Evolutionary conservation across 768 basidiomycete genomes (phyloP).

Genomic region (Stropharia rugosoannulata): DNA sequence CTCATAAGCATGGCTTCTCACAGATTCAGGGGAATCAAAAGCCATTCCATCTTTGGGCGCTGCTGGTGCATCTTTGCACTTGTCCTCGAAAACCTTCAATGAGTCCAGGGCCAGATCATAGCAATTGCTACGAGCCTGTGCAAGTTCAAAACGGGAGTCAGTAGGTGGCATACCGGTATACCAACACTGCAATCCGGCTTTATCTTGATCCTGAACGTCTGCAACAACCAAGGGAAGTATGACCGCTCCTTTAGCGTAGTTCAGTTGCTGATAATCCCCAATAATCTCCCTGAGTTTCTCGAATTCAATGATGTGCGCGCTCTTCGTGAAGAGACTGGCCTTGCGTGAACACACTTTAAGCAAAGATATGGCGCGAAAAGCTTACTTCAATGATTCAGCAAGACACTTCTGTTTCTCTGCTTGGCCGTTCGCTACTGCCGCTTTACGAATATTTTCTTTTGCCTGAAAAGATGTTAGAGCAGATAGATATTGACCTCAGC

Average conservation of each 20-base stretch:
- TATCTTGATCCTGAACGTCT: slow-evolving; percentile 71
- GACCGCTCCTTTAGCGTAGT: slow-evolving; percentile 84
- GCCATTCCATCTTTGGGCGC: slow-evolving; percentile 16
- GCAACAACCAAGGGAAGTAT: slow-evolving; percentile 87
- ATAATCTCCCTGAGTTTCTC: slow-evolving; percentile 84
- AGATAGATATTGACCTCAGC: neutral
- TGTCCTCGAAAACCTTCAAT: slow-evolving; percentile 76
- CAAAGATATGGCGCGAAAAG: neutral
- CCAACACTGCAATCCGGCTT: slow-evolving; percentile 78
- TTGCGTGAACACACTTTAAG: slow-evolving; percentile 6
- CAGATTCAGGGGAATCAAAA: slow-evolving; percentile 59
- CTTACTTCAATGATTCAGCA: slow-evolving; percentile 83
- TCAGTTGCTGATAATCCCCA: slow-evolving; percentile 84
- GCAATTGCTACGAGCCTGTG: slow-evolving; percentile 64
- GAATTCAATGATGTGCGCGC: slow-evolving; percentile 79
- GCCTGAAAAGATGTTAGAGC: slow-evolving; percentile 52
- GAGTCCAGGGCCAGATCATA: slow-evolving; percentile 86
- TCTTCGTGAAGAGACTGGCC: slow-evolving; percentile 82
- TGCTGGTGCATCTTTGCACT: slow-evolving; percentile 32
- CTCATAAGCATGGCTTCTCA: slow-evolving; percentile 84
- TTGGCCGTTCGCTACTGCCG: slow-evolving; percentile 75
- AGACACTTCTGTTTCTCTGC: slow-evolving; percentile 78
- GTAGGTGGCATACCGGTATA: slow-evolving; percentile 52
- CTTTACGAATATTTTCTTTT: slow-evolving; percentile 89
- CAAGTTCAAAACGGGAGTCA: slow-evolving; percentile 58